These are phyloP conservation scores for Kwoniella newhampshirensis DNA, from an alignment of 768 basidiomycete genomes.

Conservation along the genomic window DNA sequence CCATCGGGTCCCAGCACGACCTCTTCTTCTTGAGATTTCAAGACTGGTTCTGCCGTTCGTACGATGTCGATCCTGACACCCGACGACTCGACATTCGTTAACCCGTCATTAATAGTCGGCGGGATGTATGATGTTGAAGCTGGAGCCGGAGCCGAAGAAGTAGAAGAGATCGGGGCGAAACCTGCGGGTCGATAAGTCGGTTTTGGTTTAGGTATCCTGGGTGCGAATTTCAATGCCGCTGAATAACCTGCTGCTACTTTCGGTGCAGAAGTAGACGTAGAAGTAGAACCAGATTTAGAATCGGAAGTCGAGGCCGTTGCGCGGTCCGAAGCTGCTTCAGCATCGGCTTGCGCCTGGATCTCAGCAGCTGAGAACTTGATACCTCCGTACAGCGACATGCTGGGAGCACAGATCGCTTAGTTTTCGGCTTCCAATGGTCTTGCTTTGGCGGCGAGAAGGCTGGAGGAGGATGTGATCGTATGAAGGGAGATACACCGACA, in stretches of 20 bases:
- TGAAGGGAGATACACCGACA: no score
- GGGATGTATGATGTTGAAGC: not conserved
- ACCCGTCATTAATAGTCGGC: not conserved
- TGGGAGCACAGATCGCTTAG: not conserved
- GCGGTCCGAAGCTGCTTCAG: conserved; percentile 6
- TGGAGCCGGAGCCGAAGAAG: conserved; percentile 8
- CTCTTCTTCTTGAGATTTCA: conserved; percentile 18
- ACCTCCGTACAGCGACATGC: conserved; percentile 49
- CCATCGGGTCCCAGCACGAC: conserved; percentile 41
- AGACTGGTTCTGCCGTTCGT: conserved; percentile 18
- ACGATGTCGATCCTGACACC: conserved; percentile 17
- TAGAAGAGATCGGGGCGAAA: conserved; percentile 5
- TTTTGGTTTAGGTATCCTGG: conserved; percentile 37
- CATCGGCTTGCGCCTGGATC: conserved; percentile 7
- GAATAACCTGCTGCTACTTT: conserved; percentile 35
- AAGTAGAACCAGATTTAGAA: not conserved
- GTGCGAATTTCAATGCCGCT: conserved; percentile 50
- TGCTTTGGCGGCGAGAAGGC: no score
- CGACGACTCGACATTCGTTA: not conserved
- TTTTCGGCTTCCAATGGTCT: no score
- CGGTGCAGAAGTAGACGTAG: not conserved
- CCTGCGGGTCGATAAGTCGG: conserved; percentile 17
- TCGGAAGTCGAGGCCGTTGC: conserved; percentile 1
- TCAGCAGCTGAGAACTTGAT: conserved; percentile 39
- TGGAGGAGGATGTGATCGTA: no score